These are phyloP conservation scores for Didymella sp. DNA, from an alignment of 2,329 filamentous ascomycete genomes.

Conservation along the genomic window DNA sequence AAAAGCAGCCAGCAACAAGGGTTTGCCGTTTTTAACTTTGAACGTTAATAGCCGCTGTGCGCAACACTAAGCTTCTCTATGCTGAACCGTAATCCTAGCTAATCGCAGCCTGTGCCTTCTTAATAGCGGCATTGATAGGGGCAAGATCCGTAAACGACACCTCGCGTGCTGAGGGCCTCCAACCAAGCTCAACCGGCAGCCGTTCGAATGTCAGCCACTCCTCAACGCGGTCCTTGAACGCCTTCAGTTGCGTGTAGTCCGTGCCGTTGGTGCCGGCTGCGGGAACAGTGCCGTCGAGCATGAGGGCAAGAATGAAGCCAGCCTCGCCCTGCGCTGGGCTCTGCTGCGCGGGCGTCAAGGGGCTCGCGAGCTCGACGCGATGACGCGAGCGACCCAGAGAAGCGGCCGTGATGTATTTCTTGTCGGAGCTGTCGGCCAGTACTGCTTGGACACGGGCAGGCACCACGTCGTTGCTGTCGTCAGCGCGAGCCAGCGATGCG, in stretches of 20 bases:
- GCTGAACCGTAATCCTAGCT: neutral
- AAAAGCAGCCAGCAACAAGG: too few species aligned
- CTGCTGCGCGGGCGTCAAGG: neutral
- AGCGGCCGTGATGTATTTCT: neutral
- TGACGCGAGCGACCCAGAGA: neutral
- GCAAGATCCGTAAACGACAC: neutral
- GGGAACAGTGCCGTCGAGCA: neutral
- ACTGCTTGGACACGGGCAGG: neutral
- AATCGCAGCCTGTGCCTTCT: neutral
- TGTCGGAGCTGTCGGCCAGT: neutral
- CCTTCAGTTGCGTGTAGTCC: neutral
- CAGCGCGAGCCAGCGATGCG: neutral
- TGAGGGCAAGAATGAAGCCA: neutral
- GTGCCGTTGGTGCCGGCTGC: neutral
- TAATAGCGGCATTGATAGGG: neutral
- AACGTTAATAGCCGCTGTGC: neutral
- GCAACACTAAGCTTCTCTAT: neutral
- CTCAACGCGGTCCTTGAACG: neutral
- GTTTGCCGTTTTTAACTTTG: too few species aligned
- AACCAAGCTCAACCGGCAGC: neutral
- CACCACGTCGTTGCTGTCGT: neutral
- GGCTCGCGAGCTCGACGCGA: neutral
- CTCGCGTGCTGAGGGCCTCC: neutral
- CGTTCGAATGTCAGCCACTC: neutral
- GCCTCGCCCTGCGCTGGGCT: neutral